These are phyloP conservation scores for Verticillium nonalfalfae DNA, from an alignment of 2,329 filamentous ascomycete species.

Conservation along the genomic window DNA sequence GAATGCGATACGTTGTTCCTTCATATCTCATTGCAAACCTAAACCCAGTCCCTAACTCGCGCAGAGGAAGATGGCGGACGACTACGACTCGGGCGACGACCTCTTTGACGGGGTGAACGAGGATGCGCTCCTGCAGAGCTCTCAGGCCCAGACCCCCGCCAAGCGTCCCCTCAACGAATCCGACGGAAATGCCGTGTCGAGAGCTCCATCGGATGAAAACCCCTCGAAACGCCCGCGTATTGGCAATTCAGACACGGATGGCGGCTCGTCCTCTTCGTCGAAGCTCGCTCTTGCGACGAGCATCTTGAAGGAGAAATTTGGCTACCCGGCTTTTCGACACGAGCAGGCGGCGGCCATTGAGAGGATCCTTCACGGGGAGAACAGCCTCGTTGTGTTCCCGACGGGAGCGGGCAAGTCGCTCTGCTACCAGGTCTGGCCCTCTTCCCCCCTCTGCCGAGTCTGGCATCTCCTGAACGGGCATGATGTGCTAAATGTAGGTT, in stretches of 20 bases:
- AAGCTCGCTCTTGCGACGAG: constrained; percentile 12
- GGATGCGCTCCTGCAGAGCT: constrained; percentile 7
- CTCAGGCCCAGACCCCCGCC: not conserved
- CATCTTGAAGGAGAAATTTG: constrained; percentile 31
- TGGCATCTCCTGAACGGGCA: too few relatives aligned
- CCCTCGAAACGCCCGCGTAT: not conserved
- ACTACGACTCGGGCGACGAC: constrained; percentile 19
- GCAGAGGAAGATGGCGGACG: constrained; percentile 1
- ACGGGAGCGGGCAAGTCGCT: constrained; percentile 44
- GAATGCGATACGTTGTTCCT: too few relatives aligned
- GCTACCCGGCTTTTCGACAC: constrained; percentile 31
- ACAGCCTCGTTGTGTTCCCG: constrained; percentile 36
- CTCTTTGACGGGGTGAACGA: constrained; percentile 15
- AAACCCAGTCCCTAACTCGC: too few relatives aligned
- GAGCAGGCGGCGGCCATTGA: constrained; percentile 36
- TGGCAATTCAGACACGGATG: too few relatives aligned
- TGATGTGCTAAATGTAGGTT: too few relatives aligned
- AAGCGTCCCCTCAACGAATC: not conserved
- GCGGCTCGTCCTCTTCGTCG: not conserved
- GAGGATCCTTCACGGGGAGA: constrained; percentile 29
- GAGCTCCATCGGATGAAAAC: not conserved
- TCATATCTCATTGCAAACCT: too few relatives aligned
- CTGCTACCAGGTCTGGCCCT: constrained; percentile 36
- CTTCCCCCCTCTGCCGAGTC: too few relatives aligned
- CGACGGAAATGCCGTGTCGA: not conserved